Evolutionary conservation across 2,329 filamentous ascomycete species (phyloP).

Genomic region (Penicillium sp.): DNA sequence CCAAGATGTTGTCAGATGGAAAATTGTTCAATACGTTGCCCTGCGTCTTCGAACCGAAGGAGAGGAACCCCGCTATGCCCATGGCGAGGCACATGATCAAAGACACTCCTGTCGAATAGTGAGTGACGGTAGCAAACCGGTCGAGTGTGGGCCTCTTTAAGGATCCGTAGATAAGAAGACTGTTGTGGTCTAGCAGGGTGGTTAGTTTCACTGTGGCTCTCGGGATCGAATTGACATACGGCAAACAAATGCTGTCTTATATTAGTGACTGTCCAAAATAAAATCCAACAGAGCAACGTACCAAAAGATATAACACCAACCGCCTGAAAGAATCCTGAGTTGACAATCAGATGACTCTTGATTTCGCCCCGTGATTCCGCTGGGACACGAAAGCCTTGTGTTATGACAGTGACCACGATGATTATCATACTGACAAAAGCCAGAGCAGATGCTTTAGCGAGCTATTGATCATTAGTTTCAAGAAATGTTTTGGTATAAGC

Average conservation of each 20-base stretch:
- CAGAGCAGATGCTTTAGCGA: conserved; percentile 93
- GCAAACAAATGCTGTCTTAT: conserved; percentile 61
- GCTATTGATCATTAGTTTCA: conserved; percentile 52
- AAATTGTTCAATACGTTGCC: conserved; percentile 99
- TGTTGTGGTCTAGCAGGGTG: conserved; percentile 72
- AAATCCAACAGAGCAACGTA: conserved; percentile 42
- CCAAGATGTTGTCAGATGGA: conserved; percentile 82
- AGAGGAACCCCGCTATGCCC: conserved; percentile 86
- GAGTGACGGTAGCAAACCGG: conserved; percentile 88
- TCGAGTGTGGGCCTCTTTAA: conserved; percentile 92
- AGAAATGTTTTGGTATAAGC: conserved; percentile 2
- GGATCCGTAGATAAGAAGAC: conserved; percentile 94
- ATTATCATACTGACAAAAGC: conserved; percentile 90
- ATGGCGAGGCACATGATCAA: conserved; percentile 89
- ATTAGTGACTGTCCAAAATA: conserved; percentile 31
- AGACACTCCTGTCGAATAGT: conserved; percentile 87
- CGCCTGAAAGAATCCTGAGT: conserved; percentile 87
- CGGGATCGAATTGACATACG: conserved; percentile 44
- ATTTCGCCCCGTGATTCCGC: conserved; percentile 70
- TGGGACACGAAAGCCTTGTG: conserved; percentile 76
- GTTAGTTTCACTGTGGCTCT: background rate
- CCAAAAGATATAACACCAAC: conserved; percentile 98
- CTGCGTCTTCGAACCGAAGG: conserved; percentile 85
- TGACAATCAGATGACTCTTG: conserved; percentile 71
- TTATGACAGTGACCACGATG: conserved; percentile 83